A percentile compares a stretch with the other conserved stretches of the same genome.
Evolutionary conservation across 192 early-diverging fungal species (phyloP).

Genomic region (Dissophora globulifera): DNA sequence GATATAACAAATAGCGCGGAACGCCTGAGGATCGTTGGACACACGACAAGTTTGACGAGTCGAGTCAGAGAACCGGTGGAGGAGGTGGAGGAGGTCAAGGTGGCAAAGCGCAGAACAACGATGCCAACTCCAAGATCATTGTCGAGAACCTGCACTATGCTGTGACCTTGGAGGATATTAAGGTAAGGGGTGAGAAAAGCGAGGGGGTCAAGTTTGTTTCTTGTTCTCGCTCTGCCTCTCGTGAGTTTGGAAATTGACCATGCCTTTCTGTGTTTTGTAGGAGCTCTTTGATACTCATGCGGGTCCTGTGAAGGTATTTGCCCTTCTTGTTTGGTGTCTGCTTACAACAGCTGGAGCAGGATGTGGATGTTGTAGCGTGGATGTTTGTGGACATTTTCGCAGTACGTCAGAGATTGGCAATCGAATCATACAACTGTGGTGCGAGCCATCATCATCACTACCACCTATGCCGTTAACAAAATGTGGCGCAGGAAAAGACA

Average conservation of each 20-base stretch:
- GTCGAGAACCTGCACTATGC: conserved; percentile 70
- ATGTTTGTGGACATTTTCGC: no score
- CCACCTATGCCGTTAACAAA: no score
- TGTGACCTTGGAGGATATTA: conserved; percentile 65
- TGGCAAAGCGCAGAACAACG: conserved; percentile 3
- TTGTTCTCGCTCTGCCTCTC: no score
- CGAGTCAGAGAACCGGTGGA: conserved; percentile 11
- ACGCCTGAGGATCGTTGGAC: conserved; percentile 51
- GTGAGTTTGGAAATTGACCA: no score
- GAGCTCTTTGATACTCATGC: conserved; percentile 61
- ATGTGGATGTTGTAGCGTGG: no score
- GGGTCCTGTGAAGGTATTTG: conserved; percentile 60
- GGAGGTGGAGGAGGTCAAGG: neutral
- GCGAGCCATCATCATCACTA: no score
- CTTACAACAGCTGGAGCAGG: no score
- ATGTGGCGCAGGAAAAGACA: no score
- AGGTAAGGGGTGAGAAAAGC: conserved; percentile 36
- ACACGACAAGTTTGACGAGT: conserved; percentile 57
- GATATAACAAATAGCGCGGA: conserved; percentile 24
- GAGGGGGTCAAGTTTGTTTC: neutral
- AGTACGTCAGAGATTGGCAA: no score
- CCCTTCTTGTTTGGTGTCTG: no score
- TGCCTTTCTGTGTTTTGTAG: conserved; percentile 23
- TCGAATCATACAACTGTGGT: no score
- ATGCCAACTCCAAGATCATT: conserved; percentile 40